Conservation (phyloP, 495 filamentous ascomycete genomes). For the Acidomyces sp. region DNA sequence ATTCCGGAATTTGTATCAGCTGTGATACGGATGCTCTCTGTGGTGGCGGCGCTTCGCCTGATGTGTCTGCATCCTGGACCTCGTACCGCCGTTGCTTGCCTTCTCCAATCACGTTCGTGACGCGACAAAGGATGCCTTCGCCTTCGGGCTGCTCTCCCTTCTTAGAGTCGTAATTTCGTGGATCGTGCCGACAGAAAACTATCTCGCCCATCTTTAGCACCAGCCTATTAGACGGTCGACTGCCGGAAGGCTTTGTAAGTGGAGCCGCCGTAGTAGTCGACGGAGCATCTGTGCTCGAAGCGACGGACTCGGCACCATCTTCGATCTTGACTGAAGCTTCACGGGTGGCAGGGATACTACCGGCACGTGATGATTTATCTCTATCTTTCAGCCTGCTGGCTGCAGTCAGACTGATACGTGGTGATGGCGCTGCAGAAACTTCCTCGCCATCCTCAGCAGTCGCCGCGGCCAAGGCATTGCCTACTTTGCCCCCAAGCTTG, state of each 20-base stretch:
- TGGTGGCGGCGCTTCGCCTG: slow-evolving; percentile 39
- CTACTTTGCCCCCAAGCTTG: background rate
- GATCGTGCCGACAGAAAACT: slow-evolving; percentile 61
- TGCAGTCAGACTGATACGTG: slow-evolving; percentile 4
- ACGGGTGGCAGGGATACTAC: slow-evolving; percentile 10
- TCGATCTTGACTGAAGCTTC: slow-evolving; percentile 39
- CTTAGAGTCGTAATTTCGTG: slow-evolving; percentile 36
- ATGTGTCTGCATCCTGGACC: slow-evolving; percentile 85
- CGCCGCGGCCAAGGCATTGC: background rate
- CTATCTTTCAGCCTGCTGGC: slow-evolving; percentile 12
- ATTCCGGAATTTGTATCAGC: slow-evolving; percentile 69
- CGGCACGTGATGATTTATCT: slow-evolving; percentile 13
- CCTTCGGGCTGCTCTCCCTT: slow-evolving; percentile 51
- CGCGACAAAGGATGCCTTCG: slow-evolving; percentile 81
- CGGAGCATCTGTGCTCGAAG: slow-evolving; percentile 9
- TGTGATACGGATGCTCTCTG: slow-evolving; percentile 67
- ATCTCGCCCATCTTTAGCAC: slow-evolving; percentile 57
- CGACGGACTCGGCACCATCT: slow-evolving; percentile 32
- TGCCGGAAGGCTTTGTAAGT: slow-evolving; percentile 1
- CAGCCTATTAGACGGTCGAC: slow-evolving; percentile 14
- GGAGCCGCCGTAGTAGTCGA: slow-evolving; percentile 3
- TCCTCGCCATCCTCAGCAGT: slow-evolving; percentile 16
- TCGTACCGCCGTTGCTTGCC: slow-evolving; percentile 80
- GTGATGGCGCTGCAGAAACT: slow-evolving; percentile 8
- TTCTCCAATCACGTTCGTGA: slow-evolving; percentile 71